A percentile compares a stretch with the other conserved stretches of the same genome.
phyloP scores from a whole-genome alignment of 2,329 filamentous ascomycete species.

The Beauveria medogensis region DNA sequence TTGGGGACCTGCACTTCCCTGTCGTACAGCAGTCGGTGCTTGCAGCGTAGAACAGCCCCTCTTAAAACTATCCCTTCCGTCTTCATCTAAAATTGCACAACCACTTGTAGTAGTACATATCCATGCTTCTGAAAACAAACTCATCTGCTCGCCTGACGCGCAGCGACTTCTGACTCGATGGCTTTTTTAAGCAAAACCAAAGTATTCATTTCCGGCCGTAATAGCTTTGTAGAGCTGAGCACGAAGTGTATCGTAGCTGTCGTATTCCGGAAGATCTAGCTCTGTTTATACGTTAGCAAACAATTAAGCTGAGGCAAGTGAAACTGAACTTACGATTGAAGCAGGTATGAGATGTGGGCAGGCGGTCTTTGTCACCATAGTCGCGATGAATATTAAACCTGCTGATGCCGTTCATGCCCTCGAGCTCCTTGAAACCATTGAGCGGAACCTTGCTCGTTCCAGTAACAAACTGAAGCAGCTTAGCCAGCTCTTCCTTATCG shows the following conservation, averaged over 20 bases:
- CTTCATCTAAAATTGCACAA: not conserved
- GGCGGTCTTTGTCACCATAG: conserved; percentile 89
- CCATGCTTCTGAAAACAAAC: not conserved
- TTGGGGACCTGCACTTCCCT: conserved; percentile 18
- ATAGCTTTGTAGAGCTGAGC: conserved; percentile 89
- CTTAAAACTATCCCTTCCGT: not conserved
- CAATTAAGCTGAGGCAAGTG: not conserved
- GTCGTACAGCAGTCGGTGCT: conserved; percentile 45
- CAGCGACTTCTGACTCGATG: not conserved
- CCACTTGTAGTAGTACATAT: not conserved
- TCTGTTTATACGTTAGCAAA: conserved; percentile 48
- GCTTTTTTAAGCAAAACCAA: conserved; percentile 65
- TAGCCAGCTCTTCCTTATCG: conserved; percentile 97
- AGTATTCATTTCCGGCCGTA: conserved; percentile 95
- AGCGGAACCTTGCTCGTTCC: conserved; percentile 97
- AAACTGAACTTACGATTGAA: conserved; percentile 82
- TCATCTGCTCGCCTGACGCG: not conserved
- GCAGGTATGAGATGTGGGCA: conserved; percentile 95
- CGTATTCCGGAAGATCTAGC: conserved; percentile 96
- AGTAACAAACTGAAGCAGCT: conserved; percentile 94
- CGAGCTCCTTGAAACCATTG: conserved; percentile 97
- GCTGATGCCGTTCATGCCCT: conserved; percentile 98
- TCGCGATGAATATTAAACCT: conserved; percentile 98
- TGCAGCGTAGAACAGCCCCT: not conserved
- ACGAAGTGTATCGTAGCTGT: conserved; percentile 85